Evolutionary conservation across 495 filamentous ascomycete species (phyloP), one percentile per base, ranked within the genome.

Genomic region (Penicillium egyptiacum): DNA sequence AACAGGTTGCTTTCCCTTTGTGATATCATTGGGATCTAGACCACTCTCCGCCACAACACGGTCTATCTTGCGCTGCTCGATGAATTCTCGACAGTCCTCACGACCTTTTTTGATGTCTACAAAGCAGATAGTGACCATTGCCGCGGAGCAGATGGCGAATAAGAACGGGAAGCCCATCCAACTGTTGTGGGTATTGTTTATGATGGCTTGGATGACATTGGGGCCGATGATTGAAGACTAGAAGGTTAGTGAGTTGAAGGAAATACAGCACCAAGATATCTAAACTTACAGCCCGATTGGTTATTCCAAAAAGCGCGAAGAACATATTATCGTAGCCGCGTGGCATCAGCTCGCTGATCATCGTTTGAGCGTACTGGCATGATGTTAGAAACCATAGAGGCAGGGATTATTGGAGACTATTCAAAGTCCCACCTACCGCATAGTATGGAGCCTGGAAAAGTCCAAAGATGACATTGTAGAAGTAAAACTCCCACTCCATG

Each of bases 111-210:
- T 74, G 20, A 79, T 57, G 60, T 81, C 69, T 33, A 79, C 72
- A 41, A 79, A 76, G 12, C 63, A 67, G 41, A 79, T 76, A 0
- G 64, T 65, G 23, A 77, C 65, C 64, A 75, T 78, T 7, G 78
- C 76, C 1, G 59, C 65, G 1, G 64, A 28, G 46, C 78, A 79
- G 10, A 81, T 65, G 1, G 74, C 67, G 52, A 81, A 79, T 0
- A 81, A 65, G 43, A 81, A 81, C 10, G 75, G 78, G 39, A 79
- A 81, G 4, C 78, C 77, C 73, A 78, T 77, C 78, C 78, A 79
- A 49, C 75, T 77, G 51, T 79, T 79, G 40, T 72, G 70, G 1
- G 74, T 78, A 37, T 71, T 45, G 45, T 79, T 79, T 46, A 80
- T 76, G 39, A 80, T 81, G 0, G 74, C 78, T 54, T 81, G 77